Percentiles rank a stretch among this genome's conserved stretches.
Evolutionary conservation across 208 protist genomes (phyloP).

Genomic region (Acanthamoeba healyi): DNA sequence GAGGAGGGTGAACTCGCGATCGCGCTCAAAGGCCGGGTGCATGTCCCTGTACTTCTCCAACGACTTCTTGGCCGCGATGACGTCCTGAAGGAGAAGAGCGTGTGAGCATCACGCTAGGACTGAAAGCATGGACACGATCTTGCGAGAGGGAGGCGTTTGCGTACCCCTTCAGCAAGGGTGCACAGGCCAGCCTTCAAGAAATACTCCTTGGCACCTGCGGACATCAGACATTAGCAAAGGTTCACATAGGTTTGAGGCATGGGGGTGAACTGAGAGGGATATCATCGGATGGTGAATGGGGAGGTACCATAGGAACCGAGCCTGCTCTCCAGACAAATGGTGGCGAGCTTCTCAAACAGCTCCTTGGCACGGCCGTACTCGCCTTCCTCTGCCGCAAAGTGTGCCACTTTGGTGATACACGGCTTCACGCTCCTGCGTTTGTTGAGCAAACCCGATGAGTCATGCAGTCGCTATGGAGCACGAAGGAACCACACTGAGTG

Average conservation of each 20-base stretch:
- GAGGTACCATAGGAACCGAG: not conserved
- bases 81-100: not conserved
- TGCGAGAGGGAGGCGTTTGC: not conserved
- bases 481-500: not conserved
- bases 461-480: not conserved
- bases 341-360: constrained; percentile 2
- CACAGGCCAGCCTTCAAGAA: constrained; percentile 23
- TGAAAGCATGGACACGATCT: not conserved
- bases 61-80: constrained; percentile 10
- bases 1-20: not conserved
- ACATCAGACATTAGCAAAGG: not conserved
- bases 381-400: not conserved
- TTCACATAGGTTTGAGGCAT: not conserved
- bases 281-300: not conserved
- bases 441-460: too few species aligned
- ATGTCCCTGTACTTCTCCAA: not conserved
- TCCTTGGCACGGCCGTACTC: not conserved
- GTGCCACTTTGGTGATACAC: not conserved
- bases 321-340: not conserved
- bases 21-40: constrained; percentile 31
- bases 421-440: constrained; percentile 14
- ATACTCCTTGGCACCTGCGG: constrained; percentile 17
- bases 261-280: not conserved
- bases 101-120: not conserved
- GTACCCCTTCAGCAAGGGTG: constrained; percentile 6